Evolutionary conservation across 169 alveolate genomes (phyloP).

Genomic region (Plasmodium fragile): DNA sequence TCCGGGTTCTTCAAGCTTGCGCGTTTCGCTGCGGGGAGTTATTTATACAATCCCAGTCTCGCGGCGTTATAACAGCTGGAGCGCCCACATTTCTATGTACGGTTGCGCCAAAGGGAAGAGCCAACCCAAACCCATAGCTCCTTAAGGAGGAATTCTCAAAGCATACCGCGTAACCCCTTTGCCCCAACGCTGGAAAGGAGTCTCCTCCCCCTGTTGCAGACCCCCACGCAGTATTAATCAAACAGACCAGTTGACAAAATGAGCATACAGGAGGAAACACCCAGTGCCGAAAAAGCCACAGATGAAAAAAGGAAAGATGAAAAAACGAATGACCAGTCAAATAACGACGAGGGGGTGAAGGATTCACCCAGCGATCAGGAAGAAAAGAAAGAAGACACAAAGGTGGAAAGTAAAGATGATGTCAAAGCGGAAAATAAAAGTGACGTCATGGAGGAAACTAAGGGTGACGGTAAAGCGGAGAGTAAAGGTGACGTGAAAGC

Average conservation of each 20-base stretch:
- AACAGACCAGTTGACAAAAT: not conserved
- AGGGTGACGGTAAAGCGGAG: not conserved
- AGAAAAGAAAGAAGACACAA: not conserved
- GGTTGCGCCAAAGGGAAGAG: not conserved
- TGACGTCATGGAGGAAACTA: not conserved
- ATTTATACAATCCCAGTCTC: not conserved
- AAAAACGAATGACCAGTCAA: not conserved
- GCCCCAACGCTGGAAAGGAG: not conserved
- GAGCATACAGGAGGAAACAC: not conserved
- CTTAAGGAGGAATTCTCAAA: not conserved
- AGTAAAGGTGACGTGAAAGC: not conserved
- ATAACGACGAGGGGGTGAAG: not conserved
- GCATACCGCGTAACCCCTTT: not conserved
- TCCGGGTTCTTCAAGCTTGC: not conserved
- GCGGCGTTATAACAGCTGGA: not conserved
- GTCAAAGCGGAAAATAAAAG: not conserved
- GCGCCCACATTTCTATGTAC: not conserved
- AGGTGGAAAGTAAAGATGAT: not conserved
- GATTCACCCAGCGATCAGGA: not conserved
- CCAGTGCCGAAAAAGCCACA: conserved; percentile 3
- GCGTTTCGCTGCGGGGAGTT: not conserved
- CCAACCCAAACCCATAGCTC: not conserved
- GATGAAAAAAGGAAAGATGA: not conserved
- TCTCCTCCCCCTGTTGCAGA: not conserved
- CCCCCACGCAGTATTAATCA: not conserved